A percentile compares a stretch with the other conserved stretches of the same genome.
Conservation (phyloP, 148 eudicot genomes). For the Rhododendron mucronatum region DNA sequence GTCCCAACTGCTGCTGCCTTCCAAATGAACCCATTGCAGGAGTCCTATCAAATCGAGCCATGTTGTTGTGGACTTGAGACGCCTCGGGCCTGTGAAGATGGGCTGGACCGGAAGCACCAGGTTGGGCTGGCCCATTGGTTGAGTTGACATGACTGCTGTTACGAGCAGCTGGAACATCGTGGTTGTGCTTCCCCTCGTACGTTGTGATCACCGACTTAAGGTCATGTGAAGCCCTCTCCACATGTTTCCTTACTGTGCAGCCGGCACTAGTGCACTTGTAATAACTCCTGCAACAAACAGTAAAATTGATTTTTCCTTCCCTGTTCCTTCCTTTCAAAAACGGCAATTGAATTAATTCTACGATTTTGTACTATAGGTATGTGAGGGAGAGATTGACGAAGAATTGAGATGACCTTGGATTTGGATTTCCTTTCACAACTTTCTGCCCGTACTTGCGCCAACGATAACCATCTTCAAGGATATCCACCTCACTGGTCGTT, state of each 20-base stretch:
- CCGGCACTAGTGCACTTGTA: constrained; percentile 64
- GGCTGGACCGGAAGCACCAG: constrained; percentile 10
- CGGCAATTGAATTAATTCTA: not conserved
- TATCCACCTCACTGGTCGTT: constrained; percentile 63
- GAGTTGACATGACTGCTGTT: constrained; percentile 42
- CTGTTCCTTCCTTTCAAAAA: not conserved
- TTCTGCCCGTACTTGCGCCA: constrained; percentile 75
- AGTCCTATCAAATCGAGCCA: constrained; percentile 32
- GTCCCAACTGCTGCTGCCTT: constrained; percentile 28
- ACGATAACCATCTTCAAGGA: constrained; percentile 64
- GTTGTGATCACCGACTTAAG: constrained; percentile 62
- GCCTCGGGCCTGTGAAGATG: constrained; percentile 35
- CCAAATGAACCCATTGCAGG: constrained; percentile 26
- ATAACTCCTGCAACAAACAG: constrained; percentile 49
- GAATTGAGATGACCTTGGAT: constrained; percentile 44
- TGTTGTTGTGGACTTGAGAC: constrained; percentile 29
- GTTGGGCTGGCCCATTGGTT: constrained; percentile 18
- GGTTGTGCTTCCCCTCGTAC: constrained; percentile 68
- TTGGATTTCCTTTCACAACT: constrained; percentile 70
- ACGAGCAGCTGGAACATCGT: constrained; percentile 67
- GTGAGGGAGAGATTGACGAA: not conserved
- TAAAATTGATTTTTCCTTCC: not conserved
- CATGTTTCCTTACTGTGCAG: constrained; percentile 59
- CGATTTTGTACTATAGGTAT: not conserved
- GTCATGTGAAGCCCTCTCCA: constrained; percentile 68